Conservation (phyloP, 257 asterid species). For the Asclepias syriaca region DNA sequence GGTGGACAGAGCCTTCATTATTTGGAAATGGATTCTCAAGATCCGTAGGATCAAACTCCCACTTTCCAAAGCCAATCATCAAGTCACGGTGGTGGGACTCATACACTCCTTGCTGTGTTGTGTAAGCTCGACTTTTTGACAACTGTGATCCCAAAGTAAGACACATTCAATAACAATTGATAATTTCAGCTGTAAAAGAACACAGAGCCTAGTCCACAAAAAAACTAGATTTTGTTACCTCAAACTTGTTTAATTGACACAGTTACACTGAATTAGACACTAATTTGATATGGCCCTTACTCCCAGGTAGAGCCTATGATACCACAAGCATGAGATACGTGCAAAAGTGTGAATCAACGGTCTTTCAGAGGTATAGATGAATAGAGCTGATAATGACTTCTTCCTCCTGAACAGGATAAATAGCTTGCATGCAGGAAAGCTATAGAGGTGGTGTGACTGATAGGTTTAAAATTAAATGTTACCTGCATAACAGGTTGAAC, state of each 20-base stretch:
- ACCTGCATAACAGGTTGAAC: not conserved
- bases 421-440: not conserved
- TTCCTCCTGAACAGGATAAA: not conserved
- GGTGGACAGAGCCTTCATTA: conserved; percentile 56
- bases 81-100: conserved; percentile 71
- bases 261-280: not conserved
- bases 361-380: not conserved
- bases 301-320: not conserved
- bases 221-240: not conserved
- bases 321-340: not conserved
- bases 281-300: not conserved
- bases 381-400: not conserved
- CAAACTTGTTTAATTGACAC: not conserved
- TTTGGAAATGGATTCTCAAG: conserved; percentile 54
- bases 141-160: not conserved
- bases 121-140: conserved; percentile 30
- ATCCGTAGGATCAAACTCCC: conserved; percentile 83
- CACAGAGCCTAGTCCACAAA: not conserved
- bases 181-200: not conserved
- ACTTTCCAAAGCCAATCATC: conserved; percentile 59
- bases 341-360: no score
- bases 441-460: not conserved
- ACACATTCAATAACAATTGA: not conserved
- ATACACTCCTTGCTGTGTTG: conserved; percentile 74
- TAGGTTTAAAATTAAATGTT: not conserved